These are phyloP conservation scores for Aureobasidium sp. DNA, from an alignment of 2,329 filamentous ascomycete species.

Conservation along the genomic window DNA sequence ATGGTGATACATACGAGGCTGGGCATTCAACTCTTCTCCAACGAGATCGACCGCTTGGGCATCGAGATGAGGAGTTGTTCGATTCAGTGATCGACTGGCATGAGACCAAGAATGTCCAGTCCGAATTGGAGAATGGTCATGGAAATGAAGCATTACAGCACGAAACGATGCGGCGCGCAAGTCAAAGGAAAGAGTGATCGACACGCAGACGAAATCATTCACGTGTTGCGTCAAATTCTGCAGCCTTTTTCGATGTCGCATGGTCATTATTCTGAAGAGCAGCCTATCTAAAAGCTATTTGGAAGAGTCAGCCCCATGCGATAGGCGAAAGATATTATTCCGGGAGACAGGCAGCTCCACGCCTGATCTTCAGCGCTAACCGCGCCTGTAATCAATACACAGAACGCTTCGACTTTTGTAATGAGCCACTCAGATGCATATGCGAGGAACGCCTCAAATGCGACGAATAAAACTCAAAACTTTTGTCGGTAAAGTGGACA, in stretches of 20 bases:
- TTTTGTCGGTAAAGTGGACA: neutral
- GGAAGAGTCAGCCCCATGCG: constrained; percentile 10
- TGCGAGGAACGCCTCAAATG: constrained; percentile 4
- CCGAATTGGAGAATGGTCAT: neutral
- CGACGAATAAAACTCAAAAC: neutral
- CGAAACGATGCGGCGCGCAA: neutral
- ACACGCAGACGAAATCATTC: constrained; percentile 6
- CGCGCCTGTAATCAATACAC: constrained; percentile 6
- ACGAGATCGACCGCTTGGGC: neutral
- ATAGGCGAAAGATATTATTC: constrained; percentile 2
- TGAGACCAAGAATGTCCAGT: neutral
- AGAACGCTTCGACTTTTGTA: constrained; percentile 1
- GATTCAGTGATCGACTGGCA: neutral
- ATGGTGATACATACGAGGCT: constrained; percentile 1
- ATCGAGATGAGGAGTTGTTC: neutral
- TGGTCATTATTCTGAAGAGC: neutral
- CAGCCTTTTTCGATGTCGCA: constrained; percentile 10
- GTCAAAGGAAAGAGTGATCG: neutral
- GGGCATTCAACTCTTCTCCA: neutral
- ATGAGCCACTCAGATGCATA: neutral
- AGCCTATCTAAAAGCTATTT: constrained; percentile 6
- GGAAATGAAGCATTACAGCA: neutral
- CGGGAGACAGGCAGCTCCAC: constrained; percentile 8
- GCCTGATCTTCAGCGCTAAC: constrained; percentile 12
- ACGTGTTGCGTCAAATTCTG: constrained; percentile 13